Percentiles rank a stretch among this genome's conserved stretches.
Conservation (phyloP, 2,329 filamentous ascomycete genomes). For the Emydomyces testavorans region DNA sequence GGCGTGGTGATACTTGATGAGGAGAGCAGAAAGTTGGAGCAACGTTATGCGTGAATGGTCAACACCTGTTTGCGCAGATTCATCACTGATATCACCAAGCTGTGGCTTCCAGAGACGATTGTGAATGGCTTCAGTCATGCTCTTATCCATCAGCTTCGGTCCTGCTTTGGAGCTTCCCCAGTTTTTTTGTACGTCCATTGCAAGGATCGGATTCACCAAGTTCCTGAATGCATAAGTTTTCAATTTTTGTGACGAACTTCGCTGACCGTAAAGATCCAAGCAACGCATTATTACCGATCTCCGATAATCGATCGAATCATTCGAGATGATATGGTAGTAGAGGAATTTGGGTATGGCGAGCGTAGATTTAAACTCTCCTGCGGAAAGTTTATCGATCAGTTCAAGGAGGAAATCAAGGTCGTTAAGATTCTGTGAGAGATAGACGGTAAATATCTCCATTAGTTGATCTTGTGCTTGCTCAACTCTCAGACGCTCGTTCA, state of each 20-base stretch:
- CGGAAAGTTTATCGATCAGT: slow-evolving; percentile 71
- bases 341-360: slow-evolving; percentile 70
- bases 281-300: slow-evolving; percentile 71
- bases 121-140: slow-evolving; percentile 80
- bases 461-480: slow-evolving; percentile 83
- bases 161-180: slow-evolving; percentile 51
- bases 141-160: slow-evolving; percentile 69
- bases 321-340: slow-evolving; percentile 73
- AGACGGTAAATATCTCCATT: slow-evolving; percentile 71
- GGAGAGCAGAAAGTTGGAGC: slow-evolving; percentile 82
- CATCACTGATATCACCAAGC: slow-evolving; percentile 68
- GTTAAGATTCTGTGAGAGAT: slow-evolving; percentile 60
- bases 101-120: slow-evolving; percentile 90
- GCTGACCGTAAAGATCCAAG: slow-evolving; percentile 74
- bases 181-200: slow-evolving; percentile 85
- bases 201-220: slow-evolving; percentile 88
- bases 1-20: slow-evolving; percentile 87
- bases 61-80: slow-evolving; percentile 70
- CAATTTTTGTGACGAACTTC: slow-evolving; percentile 68
- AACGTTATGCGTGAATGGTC: slow-evolving; percentile 95
- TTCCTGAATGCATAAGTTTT: slow-evolving; percentile 89
- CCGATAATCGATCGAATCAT: slow-evolving; percentile 74
- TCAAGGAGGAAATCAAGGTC: slow-evolving; percentile 77
- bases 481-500: slow-evolving; percentile 65
- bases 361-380: slow-evolving; percentile 67